Conservation (phyloP, 1,284 basidiomycete species). For the Malassezia equina region DNA sequence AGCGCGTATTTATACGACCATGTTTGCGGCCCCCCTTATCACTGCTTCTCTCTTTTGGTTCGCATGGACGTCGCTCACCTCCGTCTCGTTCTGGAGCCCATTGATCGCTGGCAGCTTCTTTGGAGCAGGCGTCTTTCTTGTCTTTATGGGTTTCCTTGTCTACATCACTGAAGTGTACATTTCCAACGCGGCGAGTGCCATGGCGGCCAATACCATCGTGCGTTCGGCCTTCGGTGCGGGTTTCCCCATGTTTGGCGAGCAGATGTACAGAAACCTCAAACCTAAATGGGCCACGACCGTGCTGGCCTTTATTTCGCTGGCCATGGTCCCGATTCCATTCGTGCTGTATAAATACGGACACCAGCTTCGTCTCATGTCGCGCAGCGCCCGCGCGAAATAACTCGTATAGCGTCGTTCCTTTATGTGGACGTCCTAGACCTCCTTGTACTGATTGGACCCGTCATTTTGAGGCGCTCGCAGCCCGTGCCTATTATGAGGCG, state of each 20-base stretch:
- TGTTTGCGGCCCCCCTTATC: constrained; percentile 46
- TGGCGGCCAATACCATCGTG: constrained; percentile 61
- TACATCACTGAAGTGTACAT: constrained; percentile 54
- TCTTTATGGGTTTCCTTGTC: constrained; percentile 54
- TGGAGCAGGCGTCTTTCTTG: constrained; percentile 51
- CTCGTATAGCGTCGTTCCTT: background rate
- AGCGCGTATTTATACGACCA: constrained; percentile 32
- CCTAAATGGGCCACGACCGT: constrained; percentile 66
- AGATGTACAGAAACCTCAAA: constrained; percentile 56
- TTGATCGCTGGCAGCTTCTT: constrained; percentile 52
- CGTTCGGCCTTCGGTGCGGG: constrained; percentile 58
- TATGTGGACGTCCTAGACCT: too few species aligned
- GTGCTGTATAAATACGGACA: constrained; percentile 51
- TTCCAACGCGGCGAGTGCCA: constrained; percentile 52
- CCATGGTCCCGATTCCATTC: constrained; percentile 62
- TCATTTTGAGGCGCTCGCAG: too few species aligned
- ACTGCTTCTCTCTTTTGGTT: constrained; percentile 50
- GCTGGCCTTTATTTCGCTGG: constrained; percentile 61
- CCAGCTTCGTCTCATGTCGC: constrained; percentile 49
- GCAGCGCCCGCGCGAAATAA: background rate
- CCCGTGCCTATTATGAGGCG: too few species aligned
- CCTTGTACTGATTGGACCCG: too few species aligned
- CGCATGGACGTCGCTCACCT: constrained; percentile 31
- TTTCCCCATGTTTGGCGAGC: constrained; percentile 52
- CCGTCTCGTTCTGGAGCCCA: constrained; percentile 50